Conservation (phyloP, 2,329 filamentous ascomycete species). For the Claviceps paspali region DNA sequence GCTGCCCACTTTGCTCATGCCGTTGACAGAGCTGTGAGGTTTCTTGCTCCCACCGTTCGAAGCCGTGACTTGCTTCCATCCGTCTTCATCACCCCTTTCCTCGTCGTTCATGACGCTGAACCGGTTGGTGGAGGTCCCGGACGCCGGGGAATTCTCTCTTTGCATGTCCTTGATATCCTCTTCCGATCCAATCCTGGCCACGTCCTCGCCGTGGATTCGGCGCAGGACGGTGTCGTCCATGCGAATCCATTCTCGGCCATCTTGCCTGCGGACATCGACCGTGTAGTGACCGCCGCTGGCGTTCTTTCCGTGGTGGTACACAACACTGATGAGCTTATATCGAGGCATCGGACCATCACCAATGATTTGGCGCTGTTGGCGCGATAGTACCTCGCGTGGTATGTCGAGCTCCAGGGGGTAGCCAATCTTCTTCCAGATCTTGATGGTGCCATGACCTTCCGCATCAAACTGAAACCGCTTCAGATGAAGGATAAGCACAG, state of each 20-base stretch:
- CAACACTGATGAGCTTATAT: conserved; percentile 76
- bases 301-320: conserved; percentile 96
- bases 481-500: conserved; percentile 83
- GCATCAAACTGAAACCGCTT: conserved; percentile 97
- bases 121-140: conserved; percentile 46
- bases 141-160: conserved; percentile 11
- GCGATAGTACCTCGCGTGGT: conserved; percentile 74
- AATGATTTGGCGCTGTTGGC: conserved; percentile 48
- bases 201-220: conserved; percentile 72
- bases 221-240: conserved; percentile 87
- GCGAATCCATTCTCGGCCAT: conserved; percentile 90
- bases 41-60: conserved; percentile 49
- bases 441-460: conserved; percentile 65
- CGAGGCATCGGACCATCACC: conserved; percentile 57
- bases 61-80: conserved; percentile 69
- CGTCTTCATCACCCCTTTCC: conserved; percentile 49
- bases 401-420: conserved; percentile 93
- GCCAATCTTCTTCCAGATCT: conserved; percentile 96
- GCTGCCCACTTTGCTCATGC: conserved; percentile 37
- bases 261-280: conserved; percentile 87
- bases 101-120: conserved; percentile 57
- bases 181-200: conserved; percentile 71
- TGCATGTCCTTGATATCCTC: conserved; percentile 49
- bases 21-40: conserved; percentile 56
- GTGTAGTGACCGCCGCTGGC: conserved; percentile 95